Conservation (phyloP, 2,329 filamentous ascomycete species). For the Calonectria pteridis region DNA sequence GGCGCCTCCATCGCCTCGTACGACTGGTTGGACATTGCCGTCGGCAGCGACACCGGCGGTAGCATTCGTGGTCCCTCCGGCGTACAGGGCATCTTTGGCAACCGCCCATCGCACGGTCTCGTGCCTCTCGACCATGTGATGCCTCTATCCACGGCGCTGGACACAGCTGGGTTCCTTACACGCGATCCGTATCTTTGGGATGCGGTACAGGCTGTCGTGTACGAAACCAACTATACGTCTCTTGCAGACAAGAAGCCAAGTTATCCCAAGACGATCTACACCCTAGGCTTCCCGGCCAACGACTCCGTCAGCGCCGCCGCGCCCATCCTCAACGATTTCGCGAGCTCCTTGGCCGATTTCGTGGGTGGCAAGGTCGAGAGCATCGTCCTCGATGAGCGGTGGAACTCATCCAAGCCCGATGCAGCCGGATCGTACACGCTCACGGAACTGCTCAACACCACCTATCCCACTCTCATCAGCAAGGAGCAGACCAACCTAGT, state of each 20-base stretch:
- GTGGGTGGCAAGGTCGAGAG: background rate
- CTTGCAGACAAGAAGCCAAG: background rate
- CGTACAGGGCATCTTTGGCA: conserved; percentile 58
- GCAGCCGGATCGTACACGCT: conserved; percentile 24
- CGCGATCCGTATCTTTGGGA: conserved; percentile 53
- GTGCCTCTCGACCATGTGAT: conserved; percentile 57
- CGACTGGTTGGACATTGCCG: conserved; percentile 55
- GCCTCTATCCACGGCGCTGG: conserved; percentile 55
- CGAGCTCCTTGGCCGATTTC: background rate
- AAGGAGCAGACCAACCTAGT: conserved; percentile 53
- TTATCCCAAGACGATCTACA: conserved; percentile 10
- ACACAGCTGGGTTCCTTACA: conserved; percentile 59
- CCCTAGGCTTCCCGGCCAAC: background rate
- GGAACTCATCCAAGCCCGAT: background rate
- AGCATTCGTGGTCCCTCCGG: conserved; percentile 60
- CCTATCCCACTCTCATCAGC: conserved; percentile 52
- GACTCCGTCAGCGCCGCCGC: background rate
- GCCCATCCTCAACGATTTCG: background rate
- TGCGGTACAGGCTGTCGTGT: conserved; percentile 45
- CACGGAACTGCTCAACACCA: conserved; percentile 45
- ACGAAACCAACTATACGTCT: conserved; percentile 35
- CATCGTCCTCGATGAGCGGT: background rate
- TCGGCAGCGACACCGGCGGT: conserved; percentile 36
- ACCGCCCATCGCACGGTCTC: conserved; percentile 54
- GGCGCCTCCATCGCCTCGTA: conserved; percentile 56